Conservation (phyloP, 805 yeast species). For the Saccharomycopsis oosterbeekiorum region DNA sequence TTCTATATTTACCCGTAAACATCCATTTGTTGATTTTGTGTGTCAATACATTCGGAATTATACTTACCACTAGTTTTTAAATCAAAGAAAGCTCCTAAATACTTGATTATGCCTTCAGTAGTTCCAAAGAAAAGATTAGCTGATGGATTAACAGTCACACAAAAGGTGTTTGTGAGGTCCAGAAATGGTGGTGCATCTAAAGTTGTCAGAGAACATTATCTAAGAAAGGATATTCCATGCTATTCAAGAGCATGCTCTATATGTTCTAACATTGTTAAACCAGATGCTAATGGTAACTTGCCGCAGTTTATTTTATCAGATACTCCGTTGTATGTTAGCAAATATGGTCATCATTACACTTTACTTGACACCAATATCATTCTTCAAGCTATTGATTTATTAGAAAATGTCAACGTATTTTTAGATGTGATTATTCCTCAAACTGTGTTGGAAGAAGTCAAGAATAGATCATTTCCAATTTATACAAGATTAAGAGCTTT, state of each 20-base stretch:
- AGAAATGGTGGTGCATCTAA: slow-evolving; percentile 85
- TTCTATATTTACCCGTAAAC: no score
- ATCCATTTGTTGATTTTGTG: no score
- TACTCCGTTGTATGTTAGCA: slow-evolving; percentile 39
- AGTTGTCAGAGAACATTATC: slow-evolving; percentile 87
- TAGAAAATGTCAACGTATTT: slow-evolving; percentile 69
- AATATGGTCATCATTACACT: slow-evolving; percentile 65
- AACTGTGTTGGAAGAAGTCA: slow-evolving; percentile 87
- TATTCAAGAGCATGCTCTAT: slow-evolving; percentile 56
- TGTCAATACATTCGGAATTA: no score
- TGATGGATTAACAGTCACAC: slow-evolving; percentile 56
- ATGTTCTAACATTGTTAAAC: slow-evolving; percentile 47
- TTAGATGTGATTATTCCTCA: slow-evolving; percentile 93
- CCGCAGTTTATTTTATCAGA: slow-evolving; percentile 58
- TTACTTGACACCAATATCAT: slow-evolving; percentile 84
- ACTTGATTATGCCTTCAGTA: slow-evolving; percentile 13
- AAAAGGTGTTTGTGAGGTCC: slow-evolving; percentile 86
- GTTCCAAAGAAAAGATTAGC: slow-evolving; percentile 34
- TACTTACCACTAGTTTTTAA: no score
- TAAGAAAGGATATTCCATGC: slow-evolving; percentile 89
- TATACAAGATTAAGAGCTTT: slow-evolving; percentile 75
- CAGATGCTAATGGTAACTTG: slow-evolving; percentile 60
- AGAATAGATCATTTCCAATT: slow-evolving; percentile 77
- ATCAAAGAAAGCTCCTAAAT: background rate
- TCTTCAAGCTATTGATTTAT: slow-evolving; percentile 77